phyloP scores from a whole-genome alignment of 2,329 filamentous ascomycete genomes.

The Tolypocladium amazonense region DNA sequence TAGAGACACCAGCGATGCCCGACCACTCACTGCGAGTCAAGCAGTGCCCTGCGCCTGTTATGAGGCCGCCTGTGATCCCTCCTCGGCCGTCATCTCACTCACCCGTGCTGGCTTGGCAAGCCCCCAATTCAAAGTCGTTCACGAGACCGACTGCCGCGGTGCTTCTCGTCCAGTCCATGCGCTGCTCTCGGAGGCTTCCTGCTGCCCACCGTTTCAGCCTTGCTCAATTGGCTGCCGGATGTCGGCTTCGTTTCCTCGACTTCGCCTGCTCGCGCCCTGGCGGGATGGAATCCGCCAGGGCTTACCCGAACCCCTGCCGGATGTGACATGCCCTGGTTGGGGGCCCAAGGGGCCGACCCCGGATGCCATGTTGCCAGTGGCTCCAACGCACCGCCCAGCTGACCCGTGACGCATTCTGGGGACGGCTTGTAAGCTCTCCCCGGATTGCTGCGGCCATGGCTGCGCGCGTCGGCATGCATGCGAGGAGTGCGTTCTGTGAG shows the following conservation, averaged over 20 bases:
- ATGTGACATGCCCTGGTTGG: background rate
- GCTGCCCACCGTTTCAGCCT: background rate
- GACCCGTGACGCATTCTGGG: slow-evolving; percentile 6
- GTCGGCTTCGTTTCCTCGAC: background rate
- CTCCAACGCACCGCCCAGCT: slow-evolving; percentile 8
- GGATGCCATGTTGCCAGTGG: slow-evolving; percentile 4
- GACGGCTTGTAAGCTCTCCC: background rate
- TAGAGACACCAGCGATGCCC: background rate
- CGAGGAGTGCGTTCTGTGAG: background rate
- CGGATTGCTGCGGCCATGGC: background rate
- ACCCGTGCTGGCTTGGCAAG: background rate
- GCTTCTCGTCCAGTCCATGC: background rate
- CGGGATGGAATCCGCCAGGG: background rate
- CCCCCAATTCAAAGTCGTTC: background rate
- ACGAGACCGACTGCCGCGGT: background rate
- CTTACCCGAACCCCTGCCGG: background rate
- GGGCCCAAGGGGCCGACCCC: background rate
- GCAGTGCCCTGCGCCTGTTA: background rate
- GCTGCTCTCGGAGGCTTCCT: background rate
- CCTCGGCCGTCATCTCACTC: background rate
- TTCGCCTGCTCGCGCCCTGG: background rate
- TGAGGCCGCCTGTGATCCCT: background rate
- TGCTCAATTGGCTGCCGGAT: background rate
- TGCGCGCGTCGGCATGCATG: background rate
- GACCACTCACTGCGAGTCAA: background rate